These are phyloP conservation scores for Pyrenochaeta sp. DNA, from an alignment of 2,329 filamentous ascomycete genomes.

Conservation along the genomic window DNA sequence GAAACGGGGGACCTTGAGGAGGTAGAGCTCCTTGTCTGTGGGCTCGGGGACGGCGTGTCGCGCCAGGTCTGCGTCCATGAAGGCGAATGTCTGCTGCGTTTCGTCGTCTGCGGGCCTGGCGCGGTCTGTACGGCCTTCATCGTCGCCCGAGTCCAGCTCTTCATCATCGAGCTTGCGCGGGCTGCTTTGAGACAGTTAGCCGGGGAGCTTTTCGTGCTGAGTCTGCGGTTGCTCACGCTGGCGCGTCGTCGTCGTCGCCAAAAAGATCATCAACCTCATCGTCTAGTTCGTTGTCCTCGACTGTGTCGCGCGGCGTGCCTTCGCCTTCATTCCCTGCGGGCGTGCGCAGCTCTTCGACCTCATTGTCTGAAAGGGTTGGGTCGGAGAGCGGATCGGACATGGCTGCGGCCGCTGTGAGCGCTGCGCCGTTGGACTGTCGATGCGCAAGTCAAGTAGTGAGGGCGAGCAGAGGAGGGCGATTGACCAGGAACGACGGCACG, in stretches of 20 bases:
- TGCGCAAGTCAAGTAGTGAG: conserved; percentile 7
- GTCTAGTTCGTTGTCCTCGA: conserved; percentile 41
- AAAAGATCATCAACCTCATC: conserved; percentile 56
- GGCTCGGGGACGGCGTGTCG: conserved; percentile 75
- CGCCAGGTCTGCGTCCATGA: conserved; percentile 70
- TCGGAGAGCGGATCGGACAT: conserved; percentile 50
- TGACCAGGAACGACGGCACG: not conserved
- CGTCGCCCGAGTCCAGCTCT: conserved; percentile 68
- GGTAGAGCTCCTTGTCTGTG: conserved; percentile 74
- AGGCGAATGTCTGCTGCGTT: conserved; percentile 62
- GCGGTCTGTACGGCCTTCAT: conserved; percentile 69
- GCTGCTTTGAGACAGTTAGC: conserved; percentile 42
- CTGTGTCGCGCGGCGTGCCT: conserved; percentile 36
- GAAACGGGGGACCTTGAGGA: conserved; percentile 76
- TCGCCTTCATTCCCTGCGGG: conserved; percentile 41
- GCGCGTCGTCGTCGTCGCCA: conserved; percentile 52
- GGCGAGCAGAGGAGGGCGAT: no score
- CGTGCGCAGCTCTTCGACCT: conserved; percentile 41
- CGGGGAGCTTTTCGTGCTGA: not conserved
- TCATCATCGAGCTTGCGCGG: conserved; percentile 66
- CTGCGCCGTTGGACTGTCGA: conserved; percentile 2
- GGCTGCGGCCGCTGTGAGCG: conserved; percentile 11
- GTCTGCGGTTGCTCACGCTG: conserved; percentile 48
- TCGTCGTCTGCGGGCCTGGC: conserved; percentile 55
- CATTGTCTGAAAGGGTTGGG: conserved; percentile 45